Percentiles rank a stretch among this genome's conserved stretches.
Evolutionary conservation across 2,329 filamentous ascomycete genomes (phyloP).

Genomic region (Volutella citrinella): DNA sequence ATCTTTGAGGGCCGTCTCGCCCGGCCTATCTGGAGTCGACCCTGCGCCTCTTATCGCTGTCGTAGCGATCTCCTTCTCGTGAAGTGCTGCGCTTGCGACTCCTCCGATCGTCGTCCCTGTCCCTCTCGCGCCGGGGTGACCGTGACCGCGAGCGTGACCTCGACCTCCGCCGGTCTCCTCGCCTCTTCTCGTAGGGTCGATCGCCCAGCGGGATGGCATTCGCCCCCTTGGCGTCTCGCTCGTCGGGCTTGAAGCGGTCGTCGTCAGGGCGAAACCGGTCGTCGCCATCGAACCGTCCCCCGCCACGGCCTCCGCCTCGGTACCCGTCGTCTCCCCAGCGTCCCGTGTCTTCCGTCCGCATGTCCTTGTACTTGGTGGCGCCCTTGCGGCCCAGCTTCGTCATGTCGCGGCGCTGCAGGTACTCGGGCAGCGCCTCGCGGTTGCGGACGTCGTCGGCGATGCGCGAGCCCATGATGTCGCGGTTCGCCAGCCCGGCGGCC

Average conservation of each 20-base stretch:
- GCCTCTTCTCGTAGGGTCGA: slow-evolving; percentile 40
- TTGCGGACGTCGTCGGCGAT: slow-evolving; percentile 83
- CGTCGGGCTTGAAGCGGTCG: slow-evolving; percentile 43
- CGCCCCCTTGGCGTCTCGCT: slow-evolving; percentile 55
- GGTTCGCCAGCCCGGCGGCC: slow-evolving; percentile 69
- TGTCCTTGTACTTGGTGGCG: slow-evolving; percentile 82
- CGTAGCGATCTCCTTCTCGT: slow-evolving; percentile 50
- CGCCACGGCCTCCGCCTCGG: slow-evolving; percentile 34
- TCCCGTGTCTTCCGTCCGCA: slow-evolving; percentile 88
- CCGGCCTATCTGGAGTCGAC: slow-evolving; percentile 42
- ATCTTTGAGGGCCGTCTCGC: slow-evolving; percentile 11
- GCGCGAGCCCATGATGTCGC: slow-evolving; percentile 81
- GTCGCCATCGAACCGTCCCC: slow-evolving; percentile 44
- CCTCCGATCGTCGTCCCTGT: slow-evolving; percentile 43
- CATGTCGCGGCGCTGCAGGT: slow-evolving; percentile 90
- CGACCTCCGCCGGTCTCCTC: slow-evolving; percentile 26
- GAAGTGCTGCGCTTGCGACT: slow-evolving; percentile 58
- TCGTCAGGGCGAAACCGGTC: slow-evolving; percentile 67
- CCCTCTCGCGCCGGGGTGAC: slow-evolving; percentile 47
- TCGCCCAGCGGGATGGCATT: slow-evolving; percentile 70
- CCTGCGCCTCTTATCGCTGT: slow-evolving; percentile 58
- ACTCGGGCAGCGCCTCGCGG: slow-evolving; percentile 80
- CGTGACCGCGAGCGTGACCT: slow-evolving; percentile 47
- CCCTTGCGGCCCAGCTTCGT: slow-evolving; percentile 92
- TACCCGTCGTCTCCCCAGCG: slow-evolving; percentile 70